Evolutionary conservation across 768 basidiomycete species (phyloP), one percentile per base, ranked within the genome.

Genomic region (Suillus decipiens): DNA sequence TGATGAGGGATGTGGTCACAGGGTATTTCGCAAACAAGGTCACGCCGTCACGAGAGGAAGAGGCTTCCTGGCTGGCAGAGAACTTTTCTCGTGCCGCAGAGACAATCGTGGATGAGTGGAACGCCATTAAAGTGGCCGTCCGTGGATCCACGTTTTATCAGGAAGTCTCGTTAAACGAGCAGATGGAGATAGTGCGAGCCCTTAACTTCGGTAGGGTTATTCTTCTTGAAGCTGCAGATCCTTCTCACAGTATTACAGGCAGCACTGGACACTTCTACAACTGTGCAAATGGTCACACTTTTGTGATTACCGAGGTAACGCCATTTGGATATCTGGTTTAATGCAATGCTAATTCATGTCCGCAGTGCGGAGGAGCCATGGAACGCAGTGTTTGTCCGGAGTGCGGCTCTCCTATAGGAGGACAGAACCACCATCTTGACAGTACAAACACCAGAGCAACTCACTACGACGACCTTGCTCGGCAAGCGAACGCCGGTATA

Each of bases 261-360:
- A 74, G 76, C 8, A 72, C 77, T 3, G 81, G 81, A 0, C 82
- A 83, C 66, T 84, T 79, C 63, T 83, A 81, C 61, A 80, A 77
- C 19, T 86, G 84, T 61, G 79, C 75, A 0, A 88, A 88, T 57
- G 88, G 88, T 0, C 88, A 89, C 66, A 77, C 81, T 0, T 89
- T 85, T 61, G 82, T 86, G 2, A 88, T 89, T 39, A 73, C 70
- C 0, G 82, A 88, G 70, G 85, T 88, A 62, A 34, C 76, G 66
- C 12, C 34, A 8, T 42, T 48, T 67, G 59, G 12, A 22, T 15
- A 42, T 61, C 8, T 19, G 1, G 12, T 24, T 45, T 57, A 7
- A 48, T 2, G 15, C 41, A 22, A n/a, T 11, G 24, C 62, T 64
- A 64, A 48, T n/a, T 28, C 50, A 37, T 60, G 9, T 59, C 39